Conservation (phyloP, 805 yeast species). For the Yarrowia porcina region DNA sequence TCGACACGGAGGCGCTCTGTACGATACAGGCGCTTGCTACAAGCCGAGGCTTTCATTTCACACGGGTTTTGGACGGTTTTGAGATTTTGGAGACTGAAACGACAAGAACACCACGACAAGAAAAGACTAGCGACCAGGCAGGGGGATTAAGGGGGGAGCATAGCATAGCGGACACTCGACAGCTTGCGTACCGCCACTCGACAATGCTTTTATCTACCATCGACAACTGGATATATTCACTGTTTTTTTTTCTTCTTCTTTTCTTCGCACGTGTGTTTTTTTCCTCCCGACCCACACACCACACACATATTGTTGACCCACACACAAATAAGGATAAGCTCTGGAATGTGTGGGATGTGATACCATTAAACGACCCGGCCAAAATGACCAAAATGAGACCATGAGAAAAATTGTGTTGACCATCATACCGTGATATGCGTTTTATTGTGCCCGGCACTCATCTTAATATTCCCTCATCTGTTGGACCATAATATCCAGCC, state of each 20-base stretch:
- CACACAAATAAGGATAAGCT: constrained; percentile 16
- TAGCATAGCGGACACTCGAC: not conserved
- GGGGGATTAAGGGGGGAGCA: not conserved
- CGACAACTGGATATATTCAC: not conserved
- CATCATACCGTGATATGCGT: not conserved
- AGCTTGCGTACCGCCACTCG: not conserved
- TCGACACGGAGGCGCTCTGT: not conserved
- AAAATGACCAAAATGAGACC: not conserved
- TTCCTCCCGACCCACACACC: constrained; percentile 5
- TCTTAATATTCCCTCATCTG: too few species aligned
- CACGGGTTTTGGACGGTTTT: not conserved
- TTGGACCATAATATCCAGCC: too few species aligned
- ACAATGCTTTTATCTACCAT: not conserved
- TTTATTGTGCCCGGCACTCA: too few species aligned
- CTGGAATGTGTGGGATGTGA: constrained; percentile 11
- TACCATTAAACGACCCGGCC: not conserved
- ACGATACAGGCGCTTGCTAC: not conserved
- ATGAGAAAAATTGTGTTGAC: not conserved
- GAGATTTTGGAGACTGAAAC: not conserved
- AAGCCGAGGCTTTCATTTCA: not conserved
- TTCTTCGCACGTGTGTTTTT: not conserved
- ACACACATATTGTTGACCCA: not conserved
- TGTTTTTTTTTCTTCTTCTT: not conserved
- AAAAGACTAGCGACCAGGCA: not conserved
- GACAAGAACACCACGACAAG: constrained; percentile 20